Evolutionary conservation across 1,139 yeast genomes (phyloP).

Genomic region (Suhomyces terraborum): DNA sequence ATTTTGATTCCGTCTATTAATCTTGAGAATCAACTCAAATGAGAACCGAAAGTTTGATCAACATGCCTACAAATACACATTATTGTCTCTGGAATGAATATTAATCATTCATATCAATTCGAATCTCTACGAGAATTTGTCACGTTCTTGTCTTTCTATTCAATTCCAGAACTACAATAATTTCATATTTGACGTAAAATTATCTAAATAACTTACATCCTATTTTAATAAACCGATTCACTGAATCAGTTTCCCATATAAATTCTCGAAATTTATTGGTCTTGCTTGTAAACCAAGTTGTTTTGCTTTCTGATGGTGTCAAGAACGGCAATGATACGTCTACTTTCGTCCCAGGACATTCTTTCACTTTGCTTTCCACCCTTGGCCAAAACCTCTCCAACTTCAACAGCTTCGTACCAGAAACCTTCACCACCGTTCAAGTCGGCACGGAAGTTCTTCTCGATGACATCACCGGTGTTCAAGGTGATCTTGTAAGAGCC

Average conservation of each 20-base stretch:
- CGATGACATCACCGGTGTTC: slow-evolving; percentile 14
- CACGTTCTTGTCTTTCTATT: too few species aligned
- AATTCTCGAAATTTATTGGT: slow-evolving; percentile 3
- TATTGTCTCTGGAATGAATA: too few species aligned
- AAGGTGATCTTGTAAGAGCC: slow-evolving; percentile 14
- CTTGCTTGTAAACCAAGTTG: slow-evolving; percentile 20
- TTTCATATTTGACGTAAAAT: too few species aligned
- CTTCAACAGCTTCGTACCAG: slow-evolving; percentile 22
- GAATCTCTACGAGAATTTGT: too few species aligned
- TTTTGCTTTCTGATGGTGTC: slow-evolving; percentile 19
- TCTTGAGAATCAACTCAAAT: too few species aligned
- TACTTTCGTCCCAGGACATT: slow-evolving; percentile 21
- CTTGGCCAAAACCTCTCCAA: slow-evolving; percentile 18
- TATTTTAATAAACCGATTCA: too few species aligned
- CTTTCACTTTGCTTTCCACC: slow-evolving; percentile 17
- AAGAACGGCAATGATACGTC: slow-evolving; percentile 18
- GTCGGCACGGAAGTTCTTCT: slow-evolving; percentile 13
- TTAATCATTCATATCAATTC: too few species aligned
- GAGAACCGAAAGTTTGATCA: too few species aligned
- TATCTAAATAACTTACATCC: too few species aligned
- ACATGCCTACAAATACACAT: too few species aligned
- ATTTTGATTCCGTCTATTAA: too few species aligned
- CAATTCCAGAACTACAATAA: too few species aligned
- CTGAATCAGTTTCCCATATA: background rate
- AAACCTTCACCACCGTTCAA: slow-evolving; percentile 22